A percentile compares a stretch with the other conserved stretches of the same genome.
Evolutionary conservation across 495 filamentous ascomycete species (phyloP).

Genomic region (Aspergillus ellipticus): DNA sequence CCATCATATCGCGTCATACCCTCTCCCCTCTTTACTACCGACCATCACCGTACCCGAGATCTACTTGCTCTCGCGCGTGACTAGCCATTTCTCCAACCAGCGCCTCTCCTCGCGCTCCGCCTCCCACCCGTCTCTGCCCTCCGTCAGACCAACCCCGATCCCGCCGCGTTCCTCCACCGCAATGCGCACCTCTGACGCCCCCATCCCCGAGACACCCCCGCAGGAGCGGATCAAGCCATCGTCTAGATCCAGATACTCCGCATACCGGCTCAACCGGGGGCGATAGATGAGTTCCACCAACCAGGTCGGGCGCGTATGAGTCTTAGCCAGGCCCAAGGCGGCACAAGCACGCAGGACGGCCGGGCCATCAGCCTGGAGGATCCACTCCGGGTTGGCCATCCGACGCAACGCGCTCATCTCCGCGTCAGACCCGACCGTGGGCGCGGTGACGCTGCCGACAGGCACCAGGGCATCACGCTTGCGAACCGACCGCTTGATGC

Average conservation of each 20-base stretch:
- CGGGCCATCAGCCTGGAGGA: conserved; percentile 13
- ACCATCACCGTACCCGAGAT: too few relatives aligned
- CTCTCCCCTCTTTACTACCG: too few relatives aligned
- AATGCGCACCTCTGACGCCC: conserved; percentile 51
- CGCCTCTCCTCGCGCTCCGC: conserved; percentile 28
- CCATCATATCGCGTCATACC: too few relatives aligned
- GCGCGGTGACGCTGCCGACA: conserved; percentile 12
- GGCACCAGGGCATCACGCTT: conserved; percentile 25
- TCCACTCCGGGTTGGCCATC: conserved; percentile 22
- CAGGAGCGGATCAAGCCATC: conserved; percentile 52
- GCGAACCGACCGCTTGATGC: conserved; percentile 43
- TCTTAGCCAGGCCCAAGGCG: conserved; percentile 43
- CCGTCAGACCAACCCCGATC: conserved; percentile 22
- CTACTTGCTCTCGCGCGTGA: conserved; percentile 5
- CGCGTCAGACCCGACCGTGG: conserved; percentile 15
- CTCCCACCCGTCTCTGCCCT: conserved; percentile 12
- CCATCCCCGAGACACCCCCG: conserved; percentile 50
- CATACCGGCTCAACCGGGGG: conserved; percentile 35
- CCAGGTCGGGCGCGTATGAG: conserved; percentile 27
- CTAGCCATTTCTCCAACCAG: conserved; percentile 41
- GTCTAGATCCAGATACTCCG: conserved; percentile 55
- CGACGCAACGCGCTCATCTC: conserved; percentile 25
- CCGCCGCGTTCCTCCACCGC: conserved; percentile 50
- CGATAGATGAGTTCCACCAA: conserved; percentile 36
- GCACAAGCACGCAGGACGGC: conserved; percentile 43